Evolutionary conservation across 345 rosid species (phyloP), one percentile per base, ranked within the genome.

Genomic region (Ceriops tagal): DNA sequence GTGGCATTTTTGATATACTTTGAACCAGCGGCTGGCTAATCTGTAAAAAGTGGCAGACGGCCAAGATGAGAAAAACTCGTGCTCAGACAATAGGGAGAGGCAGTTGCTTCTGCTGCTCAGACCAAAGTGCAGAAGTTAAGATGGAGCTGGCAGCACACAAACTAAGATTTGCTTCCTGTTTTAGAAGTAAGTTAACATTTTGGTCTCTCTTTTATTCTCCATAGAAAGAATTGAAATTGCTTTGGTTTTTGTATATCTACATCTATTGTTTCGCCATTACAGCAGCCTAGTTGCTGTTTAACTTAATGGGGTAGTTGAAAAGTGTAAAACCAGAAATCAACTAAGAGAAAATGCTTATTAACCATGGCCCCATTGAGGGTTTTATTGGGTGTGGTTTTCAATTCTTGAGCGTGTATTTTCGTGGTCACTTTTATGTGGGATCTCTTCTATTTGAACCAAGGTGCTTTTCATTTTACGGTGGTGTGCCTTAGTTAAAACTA

Each of bases 61-160:
- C 58, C 19, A 61, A 65, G 82, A 77, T 74, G 74, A 79, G 79
- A 65, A 49, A 67, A 35, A 43, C 5, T 3, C 11, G 13, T 43
- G 7, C 31, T 39, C 20, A 53, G 66, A 65, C 59, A 22, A 26
- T n/a, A 6, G n/a, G 20, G 8, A 20, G 31, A 30, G 19, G 3
- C 61, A 34, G 35, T 28, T n/a, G 46, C 22, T 46, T 30, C 57
- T n/a, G 68, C 43, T 37, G 27, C 62, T 39, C 18, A 53, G 35
- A 56, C 35, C 71, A 16, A 28, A 30, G 64, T 10, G 61, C 61
- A 16, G 56, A 56, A 26, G 10, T 37, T 53, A 32, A 28, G 43
- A 78, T 83, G 87, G 87, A 78, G 76, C 72, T 77, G 53, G 69
- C 76, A 7, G 24, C 77, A 61, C 80, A 62, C 49, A 34, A 79